Conservation (phyloP, 1,284 basidiomycete species). For the Bondarzewia mesenterica region DNA sequence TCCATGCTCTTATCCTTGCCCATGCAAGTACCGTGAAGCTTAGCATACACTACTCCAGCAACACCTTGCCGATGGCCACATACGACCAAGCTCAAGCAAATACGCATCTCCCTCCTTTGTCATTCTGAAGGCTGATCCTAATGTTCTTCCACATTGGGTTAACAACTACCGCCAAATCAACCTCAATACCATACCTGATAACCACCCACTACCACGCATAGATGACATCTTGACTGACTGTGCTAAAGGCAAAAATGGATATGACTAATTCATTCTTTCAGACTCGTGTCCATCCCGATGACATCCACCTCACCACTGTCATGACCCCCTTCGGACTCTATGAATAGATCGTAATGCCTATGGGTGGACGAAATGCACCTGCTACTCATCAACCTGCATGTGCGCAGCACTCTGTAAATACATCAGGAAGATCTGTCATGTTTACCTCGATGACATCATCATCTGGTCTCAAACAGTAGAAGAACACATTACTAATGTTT, state of each 20-base stretch:
- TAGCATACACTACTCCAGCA: constrained; percentile 21
- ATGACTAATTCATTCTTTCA: constrained; percentile 37
- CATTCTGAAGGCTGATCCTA: constrained; percentile 29
- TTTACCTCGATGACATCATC: constrained; percentile 38
- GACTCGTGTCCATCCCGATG: constrained; percentile 26
- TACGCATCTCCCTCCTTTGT: constrained; percentile 28
- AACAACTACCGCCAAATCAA: constrained; percentile 31
- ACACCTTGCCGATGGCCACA: constrained; percentile 22
- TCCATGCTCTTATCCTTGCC: constrained; percentile 15
- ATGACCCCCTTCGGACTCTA: constrained; percentile 29
- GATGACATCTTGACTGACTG: constrained; percentile 20
- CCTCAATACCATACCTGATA: constrained; percentile 25
- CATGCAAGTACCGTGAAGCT: constrained; percentile 17
- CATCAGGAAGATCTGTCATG: constrained; percentile 30
- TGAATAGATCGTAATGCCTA: constrained; percentile 36
- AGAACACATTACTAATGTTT: constrained; percentile 26
- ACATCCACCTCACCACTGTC: constrained; percentile 29
- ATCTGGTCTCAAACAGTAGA: constrained; percentile 29
- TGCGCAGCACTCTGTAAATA: constrained; percentile 20
- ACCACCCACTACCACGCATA: constrained; percentile 24
- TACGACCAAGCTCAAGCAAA: constrained; percentile 19
- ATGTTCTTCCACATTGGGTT: constrained; percentile 28
- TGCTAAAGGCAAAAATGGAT: constrained; percentile 25
- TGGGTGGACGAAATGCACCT: constrained; percentile 29
- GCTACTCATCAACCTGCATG: constrained; percentile 28